Evolutionary conservation across 2,329 filamentous ascomycete genomes (phyloP), one percentile per base, ranked within the genome.

Genomic region (Macrophomina phaseolina): DNA sequence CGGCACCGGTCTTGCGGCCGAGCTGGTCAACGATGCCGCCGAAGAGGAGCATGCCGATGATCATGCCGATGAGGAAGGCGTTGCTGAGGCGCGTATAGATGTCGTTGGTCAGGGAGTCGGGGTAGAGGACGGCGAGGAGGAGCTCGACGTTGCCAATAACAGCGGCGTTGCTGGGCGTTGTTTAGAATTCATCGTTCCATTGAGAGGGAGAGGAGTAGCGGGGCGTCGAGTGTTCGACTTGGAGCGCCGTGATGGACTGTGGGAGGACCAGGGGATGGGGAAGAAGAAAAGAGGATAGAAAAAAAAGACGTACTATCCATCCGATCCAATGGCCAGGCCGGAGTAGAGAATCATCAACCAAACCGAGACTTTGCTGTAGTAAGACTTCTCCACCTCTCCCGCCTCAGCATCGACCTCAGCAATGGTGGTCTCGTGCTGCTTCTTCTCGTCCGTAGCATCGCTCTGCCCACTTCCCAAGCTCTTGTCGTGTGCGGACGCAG

Each of bases 111-210:
- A 78, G 67, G 5, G 71, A 71, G 2, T 77, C 72, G 4, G 76
- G 76, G 62, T 78, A 78, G 1, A 78, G 67, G 12, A 73, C 70
- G 4, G 73, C 71, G 4, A 78, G 69, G 5, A 78, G 68, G 6
- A 78, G 71, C 11, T 74, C 70, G 9, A 77, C 61, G 23, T 78
- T 74, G 32, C 76, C 75, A 67, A 77, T 77, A n/a, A 77, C 70
- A 1, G 76, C 74, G 23, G 72, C 73, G 66, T 78, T 78, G 68
- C 64, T 65, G 36, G 1, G 5, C 34, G 3, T 18, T 7, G 28
- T 65, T 65, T 9, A 65, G 64, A 8, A 51, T 67, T 66, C 45
- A 16, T 1, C 45, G 18, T 23, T 11, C n/a, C n/a, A 23, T 23
- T 23, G 23, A 23, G 23, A 3, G 16, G 30, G 49, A 32, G 9